Percentiles rank a stretch among this genome's conserved stretches.
phyloP scores from a whole-genome alignment of 1,284 basidiomycete genomes.

The Vanrija humicola region DNA sequence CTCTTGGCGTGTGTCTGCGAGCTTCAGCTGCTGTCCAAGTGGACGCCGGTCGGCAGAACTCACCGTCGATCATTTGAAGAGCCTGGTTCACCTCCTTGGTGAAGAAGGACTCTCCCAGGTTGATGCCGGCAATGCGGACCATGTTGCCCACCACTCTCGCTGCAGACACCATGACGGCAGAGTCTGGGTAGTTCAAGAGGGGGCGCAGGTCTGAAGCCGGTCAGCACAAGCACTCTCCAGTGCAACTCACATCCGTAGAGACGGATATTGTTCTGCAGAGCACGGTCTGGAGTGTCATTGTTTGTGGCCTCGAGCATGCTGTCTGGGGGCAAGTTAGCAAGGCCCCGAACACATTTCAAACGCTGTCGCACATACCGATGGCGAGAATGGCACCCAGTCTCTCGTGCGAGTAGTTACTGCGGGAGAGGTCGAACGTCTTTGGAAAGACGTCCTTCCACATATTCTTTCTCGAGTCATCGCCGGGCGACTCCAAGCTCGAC shows the following conservation, averaged over 20 bases:
- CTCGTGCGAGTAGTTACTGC: constrained; percentile 50
- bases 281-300: constrained; percentile 45
- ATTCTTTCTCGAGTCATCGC: constrained; percentile 43
- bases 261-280: constrained; percentile 42
- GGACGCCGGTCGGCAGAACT: not conserved
- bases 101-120: constrained; percentile 47
- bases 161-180: constrained; percentile 47
- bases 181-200: constrained; percentile 44
- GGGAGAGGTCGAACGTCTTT: constrained; percentile 52
- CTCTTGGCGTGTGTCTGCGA: constrained; percentile 43
- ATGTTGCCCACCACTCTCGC: constrained; percentile 47
- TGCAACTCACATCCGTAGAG: constrained; percentile 42
- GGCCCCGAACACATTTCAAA: not conserved
- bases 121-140: constrained; percentile 42
- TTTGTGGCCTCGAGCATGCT: constrained; percentile 40
- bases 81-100: constrained; percentile 47
- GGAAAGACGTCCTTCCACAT: constrained; percentile 51
- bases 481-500: constrained; percentile 43
- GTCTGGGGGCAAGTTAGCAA: constrained; percentile 17
- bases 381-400: constrained; percentile 52
- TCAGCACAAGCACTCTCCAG: not conserved
- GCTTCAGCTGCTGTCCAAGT: not conserved
- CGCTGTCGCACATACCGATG: constrained; percentile 41
- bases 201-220: constrained; percentile 38
- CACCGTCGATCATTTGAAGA: constrained; percentile 45